phyloP scores from a whole-genome alignment of 306 rosid species.

The Castanea mollissima region DNA sequence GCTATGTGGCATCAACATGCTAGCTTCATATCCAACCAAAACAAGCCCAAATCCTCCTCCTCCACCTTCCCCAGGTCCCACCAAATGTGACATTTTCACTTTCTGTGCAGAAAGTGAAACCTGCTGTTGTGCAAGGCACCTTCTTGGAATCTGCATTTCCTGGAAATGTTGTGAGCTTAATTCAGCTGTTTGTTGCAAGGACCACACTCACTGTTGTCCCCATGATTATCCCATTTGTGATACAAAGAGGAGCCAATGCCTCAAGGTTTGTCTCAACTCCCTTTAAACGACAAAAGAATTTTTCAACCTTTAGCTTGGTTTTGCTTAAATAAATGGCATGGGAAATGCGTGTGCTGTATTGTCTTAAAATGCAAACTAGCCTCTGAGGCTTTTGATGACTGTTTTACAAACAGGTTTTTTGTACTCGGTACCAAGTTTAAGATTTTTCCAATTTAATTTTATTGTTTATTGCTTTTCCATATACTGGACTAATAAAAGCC shows the following conservation, averaged over 20 bases:
- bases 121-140: constrained; percentile 62
- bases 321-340: too few species aligned
- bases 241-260: constrained; percentile 45
- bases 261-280: constrained; percentile 54
- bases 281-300: neutral
- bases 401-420: neutral
- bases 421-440: neutral
- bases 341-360: too few species aligned
- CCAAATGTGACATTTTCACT: constrained; percentile 52
- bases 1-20: constrained; percentile 79
- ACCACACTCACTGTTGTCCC: constrained; percentile 71
- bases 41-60: constrained; percentile 73
- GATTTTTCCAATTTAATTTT: neutral
- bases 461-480: neutral
- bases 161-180: constrained; percentile 65
- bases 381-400: too few species aligned
- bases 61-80: constrained; percentile 76
- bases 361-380: too few species aligned
- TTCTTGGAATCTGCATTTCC: constrained; percentile 70
- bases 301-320: too few species aligned
- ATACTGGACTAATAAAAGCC: constrained; percentile 7
- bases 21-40: constrained; percentile 84
- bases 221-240: constrained; percentile 75
- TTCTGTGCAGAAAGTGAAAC: constrained; percentile 68
- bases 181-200: constrained; percentile 81